Evolutionary conservation across 345 rosid species (phyloP).

Genomic region (Lepidium didymum): DNA sequence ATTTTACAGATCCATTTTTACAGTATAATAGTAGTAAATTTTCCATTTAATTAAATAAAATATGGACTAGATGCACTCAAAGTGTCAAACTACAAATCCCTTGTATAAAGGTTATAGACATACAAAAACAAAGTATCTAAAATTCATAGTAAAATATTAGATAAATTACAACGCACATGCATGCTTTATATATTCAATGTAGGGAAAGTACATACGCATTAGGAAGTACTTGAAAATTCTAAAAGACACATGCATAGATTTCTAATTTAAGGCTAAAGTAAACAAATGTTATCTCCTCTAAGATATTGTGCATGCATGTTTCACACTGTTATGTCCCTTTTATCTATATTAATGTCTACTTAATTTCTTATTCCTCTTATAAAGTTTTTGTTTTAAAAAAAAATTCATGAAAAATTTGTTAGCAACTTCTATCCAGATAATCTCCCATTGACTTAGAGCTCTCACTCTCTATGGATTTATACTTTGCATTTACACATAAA

Average conservation of each 20-base stretch:
- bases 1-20: neutral
- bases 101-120: neutral
- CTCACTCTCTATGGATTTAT: too few species aligned
- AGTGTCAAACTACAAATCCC: neutral
- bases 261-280: neutral
- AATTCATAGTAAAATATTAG: neutral
- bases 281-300: neutral
- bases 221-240: neutral
- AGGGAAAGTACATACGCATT: neutral
- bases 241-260: conserved; percentile 9
- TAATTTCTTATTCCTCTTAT: neutral
- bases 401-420: too few species aligned
- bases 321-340: neutral
- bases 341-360: neutral
- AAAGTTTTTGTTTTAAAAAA: neutral
- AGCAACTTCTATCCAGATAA: neutral
- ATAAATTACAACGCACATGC: neutral
- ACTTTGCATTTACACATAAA: too few species aligned
- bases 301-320: conserved; percentile 24
- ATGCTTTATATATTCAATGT: neutral
- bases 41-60: neutral
- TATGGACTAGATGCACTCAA: neutral
- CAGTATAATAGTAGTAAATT: neutral
- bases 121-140: neutral
- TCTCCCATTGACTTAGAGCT: neutral